Conservation (phyloP, 2,329 filamentous ascomycete genomes). For the Pseudocercospora crystallina region DNA sequence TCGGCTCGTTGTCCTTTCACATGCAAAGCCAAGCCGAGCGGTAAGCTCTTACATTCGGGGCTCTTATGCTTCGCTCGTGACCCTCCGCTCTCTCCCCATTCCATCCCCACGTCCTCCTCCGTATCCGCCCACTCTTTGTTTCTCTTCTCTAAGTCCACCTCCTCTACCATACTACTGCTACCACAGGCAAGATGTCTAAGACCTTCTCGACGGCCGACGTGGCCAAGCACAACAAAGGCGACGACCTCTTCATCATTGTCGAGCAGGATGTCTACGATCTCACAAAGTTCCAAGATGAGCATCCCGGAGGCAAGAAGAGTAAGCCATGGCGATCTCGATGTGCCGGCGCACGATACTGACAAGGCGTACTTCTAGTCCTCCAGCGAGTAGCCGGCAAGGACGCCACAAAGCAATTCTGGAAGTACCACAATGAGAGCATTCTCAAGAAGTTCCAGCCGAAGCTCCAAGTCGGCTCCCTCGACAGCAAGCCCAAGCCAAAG, state of each 20-base stretch:
- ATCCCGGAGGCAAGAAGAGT: conserved; percentile 73
- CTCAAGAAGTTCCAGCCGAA: conserved; percentile 78
- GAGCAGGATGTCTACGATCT: conserved; percentile 96
- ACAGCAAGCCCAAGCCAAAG: conserved; percentile 69
- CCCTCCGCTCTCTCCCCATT: not conserved
- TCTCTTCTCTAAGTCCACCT: not conserved
- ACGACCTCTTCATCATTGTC: conserved; percentile 84
- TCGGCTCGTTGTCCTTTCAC: conserved; percentile 11
- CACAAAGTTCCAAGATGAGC: conserved; percentile 62
- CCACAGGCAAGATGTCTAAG: conserved; percentile 71
- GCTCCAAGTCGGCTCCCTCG: conserved; percentile 81
- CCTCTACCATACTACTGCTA: not conserved
- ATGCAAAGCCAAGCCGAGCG: conserved; percentile 4
- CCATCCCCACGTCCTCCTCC: not conserved
- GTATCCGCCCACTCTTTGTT: not conserved
- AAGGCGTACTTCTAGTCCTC: conserved; percentile 49
- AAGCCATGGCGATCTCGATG: conserved; percentile 5
- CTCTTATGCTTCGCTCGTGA: conserved; percentile 10
- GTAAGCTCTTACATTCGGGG: conserved; percentile 9
- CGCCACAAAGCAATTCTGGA: conserved; percentile 64
- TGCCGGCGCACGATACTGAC: not conserved
- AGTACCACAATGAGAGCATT: conserved; percentile 81
- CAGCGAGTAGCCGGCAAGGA: conserved; percentile 66
- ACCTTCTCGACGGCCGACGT: conserved; percentile 83
- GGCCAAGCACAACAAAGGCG: conserved; percentile 83